Evolutionary conservation across 2,329 filamentous ascomycete species (phyloP).

Genomic region (Apiospora sp.): DNA sequence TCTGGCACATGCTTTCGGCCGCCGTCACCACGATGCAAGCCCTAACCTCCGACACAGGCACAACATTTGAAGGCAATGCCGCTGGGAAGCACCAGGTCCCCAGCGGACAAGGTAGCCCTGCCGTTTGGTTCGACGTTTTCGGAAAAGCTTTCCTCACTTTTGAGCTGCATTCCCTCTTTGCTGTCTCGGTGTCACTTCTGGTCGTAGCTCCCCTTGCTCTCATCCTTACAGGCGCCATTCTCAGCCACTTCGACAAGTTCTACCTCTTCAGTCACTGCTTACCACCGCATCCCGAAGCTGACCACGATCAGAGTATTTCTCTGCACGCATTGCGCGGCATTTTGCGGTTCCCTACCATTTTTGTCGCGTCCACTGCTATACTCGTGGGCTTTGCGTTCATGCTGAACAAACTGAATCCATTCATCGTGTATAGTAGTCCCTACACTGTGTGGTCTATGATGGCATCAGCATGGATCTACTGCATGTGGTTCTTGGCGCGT

Average conservation of each 20-base stretch:
- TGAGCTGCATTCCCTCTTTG: conserved; percentile 80
- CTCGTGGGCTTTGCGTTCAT: conserved; percentile 75
- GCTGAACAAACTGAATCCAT: conserved; percentile 80
- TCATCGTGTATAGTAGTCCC: conserved; percentile 83
- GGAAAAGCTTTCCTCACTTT: conserved; percentile 80
- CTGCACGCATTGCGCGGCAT: conserved; percentile 80
- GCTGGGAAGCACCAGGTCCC: conserved; percentile 64
- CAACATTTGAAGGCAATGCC: conserved; percentile 65
- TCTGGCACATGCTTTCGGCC: conserved; percentile 96
- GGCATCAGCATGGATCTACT: conserved; percentile 69
- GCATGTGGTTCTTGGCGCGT: conserved; percentile 80
- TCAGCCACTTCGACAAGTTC: conserved; percentile 78
- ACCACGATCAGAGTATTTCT: conserved; percentile 61
- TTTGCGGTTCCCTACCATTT: conserved; percentile 79
- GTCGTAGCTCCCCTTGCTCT: conserved; percentile 80
- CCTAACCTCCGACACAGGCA: conserved; percentile 70
- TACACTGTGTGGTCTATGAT: conserved; percentile 89
- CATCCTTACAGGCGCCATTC: conserved; percentile 69
- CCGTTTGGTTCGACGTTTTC: conserved; percentile 92
- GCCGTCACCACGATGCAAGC: conserved; percentile 75
- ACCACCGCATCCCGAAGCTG: conserved; percentile 62
- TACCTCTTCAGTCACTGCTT: conserved; percentile 77
- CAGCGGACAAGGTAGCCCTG: conserved; percentile 69
- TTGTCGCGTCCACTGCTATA: conserved; percentile 69
- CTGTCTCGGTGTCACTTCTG: conserved; percentile 80